A percentile compares a stretch with the other conserved stretches of the same genome.
These are phyloP conservation scores for Maudiozyma pseudohumilis DNA, from an alignment of 805 yeast genomes.

Conservation along the genomic window DNA sequence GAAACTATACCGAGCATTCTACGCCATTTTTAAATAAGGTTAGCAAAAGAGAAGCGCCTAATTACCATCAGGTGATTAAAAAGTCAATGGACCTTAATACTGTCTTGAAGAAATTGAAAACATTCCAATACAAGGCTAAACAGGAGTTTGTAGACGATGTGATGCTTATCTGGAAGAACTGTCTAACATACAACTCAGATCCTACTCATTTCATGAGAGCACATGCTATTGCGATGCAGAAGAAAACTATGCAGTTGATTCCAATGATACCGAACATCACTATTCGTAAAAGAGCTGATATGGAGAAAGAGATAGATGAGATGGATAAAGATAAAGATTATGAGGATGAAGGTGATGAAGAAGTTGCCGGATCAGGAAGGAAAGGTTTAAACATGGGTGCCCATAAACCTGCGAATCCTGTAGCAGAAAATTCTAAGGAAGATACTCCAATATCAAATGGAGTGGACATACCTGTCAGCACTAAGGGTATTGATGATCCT, in stretches of 20 bases:
- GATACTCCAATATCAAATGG: background rate
- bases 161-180: constrained; percentile 91
- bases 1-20: constrained; percentile 92
- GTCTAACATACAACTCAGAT: constrained; percentile 86
- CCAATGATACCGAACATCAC: constrained; percentile 87
- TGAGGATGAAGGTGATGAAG: constrained; percentile 27
- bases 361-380: constrained; percentile 29
- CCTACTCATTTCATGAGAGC: constrained; percentile 85
- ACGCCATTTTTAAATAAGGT: constrained; percentile 93
- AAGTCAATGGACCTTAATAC: constrained; percentile 96
- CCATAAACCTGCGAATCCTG: constrained; percentile 21
- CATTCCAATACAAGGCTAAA: constrained; percentile 73
- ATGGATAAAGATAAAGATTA: constrained; percentile 31
- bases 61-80: constrained; percentile 81
- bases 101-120: constrained; percentile 79
- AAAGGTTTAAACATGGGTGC: constrained; percentile 31
- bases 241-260: constrained; percentile 61
- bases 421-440: constrained; percentile 5
- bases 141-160: constrained; percentile 89
- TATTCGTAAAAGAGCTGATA: constrained; percentile 61
- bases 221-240: constrained; percentile 95
- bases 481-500: background rate
- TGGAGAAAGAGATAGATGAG: constrained; percentile 53
- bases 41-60: constrained; percentile 97
- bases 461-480: background rate